These are phyloP conservation scores for Limonomyces culmigenus DNA, from an alignment of 1,284 basidiomycete species.

Conservation along the genomic window DNA sequence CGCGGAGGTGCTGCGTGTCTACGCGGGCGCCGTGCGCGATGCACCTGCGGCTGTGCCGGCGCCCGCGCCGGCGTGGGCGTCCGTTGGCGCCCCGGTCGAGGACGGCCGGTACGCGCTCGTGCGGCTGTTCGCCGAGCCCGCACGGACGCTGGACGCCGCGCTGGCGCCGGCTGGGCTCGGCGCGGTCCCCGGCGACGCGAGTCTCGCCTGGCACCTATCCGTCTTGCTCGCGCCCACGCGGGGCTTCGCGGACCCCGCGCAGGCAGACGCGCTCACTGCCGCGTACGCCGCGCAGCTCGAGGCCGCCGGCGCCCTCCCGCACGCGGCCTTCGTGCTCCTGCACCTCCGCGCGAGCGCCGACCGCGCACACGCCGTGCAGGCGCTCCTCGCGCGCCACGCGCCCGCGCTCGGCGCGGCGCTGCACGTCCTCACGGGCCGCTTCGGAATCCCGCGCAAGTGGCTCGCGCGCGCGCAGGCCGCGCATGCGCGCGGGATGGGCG, in stretches of 20 bases:
- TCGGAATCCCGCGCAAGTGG: not conserved
- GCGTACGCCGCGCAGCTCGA: conserved; percentile 85
- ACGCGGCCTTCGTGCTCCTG: conserved; percentile 79
- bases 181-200: conserved; percentile 62
- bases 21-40: conserved; percentile 35
- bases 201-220: conserved; percentile 89
- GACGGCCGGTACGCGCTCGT: conserved; percentile 82
- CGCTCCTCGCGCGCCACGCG: no score
- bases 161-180: conserved; percentile 62
- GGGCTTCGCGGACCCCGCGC: conserved; percentile 70
- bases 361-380: no score
- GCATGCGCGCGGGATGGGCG: conserved; percentile 40
- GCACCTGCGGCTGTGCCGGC: conserved; percentile 18
- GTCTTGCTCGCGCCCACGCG: conserved; percentile 75
- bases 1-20: conserved; percentile 52
- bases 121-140: conserved; percentile 56
- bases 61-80: no score
- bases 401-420: no score
- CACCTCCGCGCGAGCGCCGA: conserved; percentile 72
- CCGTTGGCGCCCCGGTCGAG: conserved; percentile 8
- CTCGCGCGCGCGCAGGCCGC: no score
- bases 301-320: conserved; percentile 63
- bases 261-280: conserved; percentile 69
- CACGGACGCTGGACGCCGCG: conserved; percentile 42
- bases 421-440: not conserved